These are phyloP conservation scores for Penicillium crystallinum DNA, from an alignment of 495 filamentous ascomycete genomes.

Conservation along the genomic window DNA sequence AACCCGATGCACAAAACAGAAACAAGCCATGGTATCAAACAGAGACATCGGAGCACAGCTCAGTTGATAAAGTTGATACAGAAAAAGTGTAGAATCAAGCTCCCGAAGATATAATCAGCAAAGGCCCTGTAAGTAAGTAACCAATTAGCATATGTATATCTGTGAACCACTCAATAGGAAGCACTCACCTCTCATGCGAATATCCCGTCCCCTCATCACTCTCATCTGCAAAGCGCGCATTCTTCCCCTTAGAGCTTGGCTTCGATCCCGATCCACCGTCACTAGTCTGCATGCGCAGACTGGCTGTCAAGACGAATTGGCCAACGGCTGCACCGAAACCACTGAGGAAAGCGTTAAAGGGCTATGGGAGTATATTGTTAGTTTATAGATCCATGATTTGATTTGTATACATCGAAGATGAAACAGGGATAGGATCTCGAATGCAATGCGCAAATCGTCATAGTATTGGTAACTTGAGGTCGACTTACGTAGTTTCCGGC, in stretches of 20 bases:
- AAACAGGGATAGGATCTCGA: no score
- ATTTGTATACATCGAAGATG: background rate
- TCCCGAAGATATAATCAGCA: slow-evolving; percentile 93
- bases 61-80: slow-evolving; percentile 99
- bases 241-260: slow-evolving; percentile 33
- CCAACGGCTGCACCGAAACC: slow-evolving; percentile 94
- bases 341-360: slow-evolving; percentile 96
- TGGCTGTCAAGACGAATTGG: slow-evolving; percentile 93
- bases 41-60: slow-evolving; percentile 9
- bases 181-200: slow-evolving; percentile 49
- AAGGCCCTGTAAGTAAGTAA: slow-evolving; percentile 65
- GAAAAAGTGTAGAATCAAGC: slow-evolving; percentile 95
- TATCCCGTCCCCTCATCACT: slow-evolving; percentile 23
- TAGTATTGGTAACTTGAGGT: background rate
- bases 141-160: background rate
- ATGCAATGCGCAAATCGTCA: no score
- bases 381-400: background rate
- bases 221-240: slow-evolving; percentile 23
- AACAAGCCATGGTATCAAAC: background rate
- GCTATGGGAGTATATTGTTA: slow-evolving; percentile 46
- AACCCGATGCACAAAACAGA: slow-evolving; percentile 8
- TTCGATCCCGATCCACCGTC: slow-evolving; percentile 14
- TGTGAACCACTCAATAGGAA: background rate
- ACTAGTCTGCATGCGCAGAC: slow-evolving; percentile 84
- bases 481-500: slow-evolving; percentile 85